Conservation (phyloP, 805 yeast species). For the Candida ficus region DNA sequence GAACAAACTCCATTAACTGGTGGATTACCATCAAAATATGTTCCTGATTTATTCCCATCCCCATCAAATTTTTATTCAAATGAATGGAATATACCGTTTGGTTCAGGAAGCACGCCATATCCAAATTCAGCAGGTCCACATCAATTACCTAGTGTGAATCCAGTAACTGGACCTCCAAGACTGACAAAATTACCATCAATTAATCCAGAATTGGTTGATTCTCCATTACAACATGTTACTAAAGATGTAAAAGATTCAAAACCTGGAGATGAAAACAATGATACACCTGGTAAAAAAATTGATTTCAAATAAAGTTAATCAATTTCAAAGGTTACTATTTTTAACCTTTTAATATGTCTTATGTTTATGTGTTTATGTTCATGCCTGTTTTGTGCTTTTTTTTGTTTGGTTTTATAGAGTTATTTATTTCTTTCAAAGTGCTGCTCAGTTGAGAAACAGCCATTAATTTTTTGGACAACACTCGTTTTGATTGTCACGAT, state of each 20-base stretch:
- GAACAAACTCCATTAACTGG: constrained; percentile 70
- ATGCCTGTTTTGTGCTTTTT: too few species aligned
- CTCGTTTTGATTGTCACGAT: too few species aligned
- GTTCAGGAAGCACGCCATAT: constrained; percentile 34
- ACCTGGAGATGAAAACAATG: neutral
- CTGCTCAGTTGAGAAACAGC: too few species aligned
- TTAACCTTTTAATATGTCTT: neutral
- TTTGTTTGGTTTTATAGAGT: too few species aligned
- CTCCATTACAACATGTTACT: constrained; percentile 14
- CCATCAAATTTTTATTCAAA: constrained; percentile 72
- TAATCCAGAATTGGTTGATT: constrained; percentile 10
- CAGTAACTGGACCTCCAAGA: constrained; percentile 6
- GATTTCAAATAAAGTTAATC: constrained; percentile 6
- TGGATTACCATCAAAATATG: constrained; percentile 65
- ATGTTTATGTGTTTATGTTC: neutral
- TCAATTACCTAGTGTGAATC: constrained; percentile 13
- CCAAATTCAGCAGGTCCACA: constrained; percentile 27
- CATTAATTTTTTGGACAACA: too few species aligned
- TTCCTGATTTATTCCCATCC: constrained; percentile 71
- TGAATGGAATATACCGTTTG: constrained; percentile 49
- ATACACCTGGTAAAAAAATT: constrained; percentile 7
- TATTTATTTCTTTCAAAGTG: too few species aligned
- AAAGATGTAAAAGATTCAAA: constrained; percentile 8
- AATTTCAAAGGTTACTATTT: too few species aligned
- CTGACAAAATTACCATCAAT: constrained; percentile 7